Evolutionary conservation across 108 stramenopile genomes (phyloP), one percentile per base, ranked within the genome.

Genomic region (Cyclotella cryptica): DNA sequence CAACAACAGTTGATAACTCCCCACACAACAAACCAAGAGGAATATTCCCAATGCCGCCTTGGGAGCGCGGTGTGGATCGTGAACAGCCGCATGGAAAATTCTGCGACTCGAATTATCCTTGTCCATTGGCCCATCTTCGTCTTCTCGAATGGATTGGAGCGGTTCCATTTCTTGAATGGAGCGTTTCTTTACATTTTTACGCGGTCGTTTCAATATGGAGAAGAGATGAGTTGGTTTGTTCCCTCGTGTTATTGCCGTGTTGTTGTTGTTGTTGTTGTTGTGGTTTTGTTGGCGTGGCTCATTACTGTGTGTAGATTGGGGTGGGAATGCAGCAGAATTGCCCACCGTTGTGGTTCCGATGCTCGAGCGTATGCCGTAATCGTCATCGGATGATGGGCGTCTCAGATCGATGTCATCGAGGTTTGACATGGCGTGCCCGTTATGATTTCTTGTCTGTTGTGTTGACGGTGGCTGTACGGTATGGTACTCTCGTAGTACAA

Each of bases 11-110:
- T 46, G 79, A 74, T 80, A 80, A 11, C 72, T 72, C 12, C 79
- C 72, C 22, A 73, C 68, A 3, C 60, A 74, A 47, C 67, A 70
- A 28, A 80, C 42, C 13, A 69, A 55, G 11, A 74, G 44, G n/a
- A 74, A 74, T 21, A 80, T 58, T 17, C 35, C 67, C 19, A 80
- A 43, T 29, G 72, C 79, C 18, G 57, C 43, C 43, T 68, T 74
- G 42, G 79, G 79, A 58, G 79, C 72, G 21, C 79, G 69, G 42
- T 46, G 21, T 29, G 27, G 72, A 62, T 74, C 72, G 39, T 46
- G 66, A 72, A 0, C 28, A 11, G 12, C 21, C 4, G 42, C 24
- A 35, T 47, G 27, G 43, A 18, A 27, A 45, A 27, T 19, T 10
- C 30, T 60, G 40, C 52, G 15, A 51, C 12, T 69, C 60, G 58